phyloP scores from a whole-genome alignment of 306 rosid species.

The Quercus gilva region DNA sequence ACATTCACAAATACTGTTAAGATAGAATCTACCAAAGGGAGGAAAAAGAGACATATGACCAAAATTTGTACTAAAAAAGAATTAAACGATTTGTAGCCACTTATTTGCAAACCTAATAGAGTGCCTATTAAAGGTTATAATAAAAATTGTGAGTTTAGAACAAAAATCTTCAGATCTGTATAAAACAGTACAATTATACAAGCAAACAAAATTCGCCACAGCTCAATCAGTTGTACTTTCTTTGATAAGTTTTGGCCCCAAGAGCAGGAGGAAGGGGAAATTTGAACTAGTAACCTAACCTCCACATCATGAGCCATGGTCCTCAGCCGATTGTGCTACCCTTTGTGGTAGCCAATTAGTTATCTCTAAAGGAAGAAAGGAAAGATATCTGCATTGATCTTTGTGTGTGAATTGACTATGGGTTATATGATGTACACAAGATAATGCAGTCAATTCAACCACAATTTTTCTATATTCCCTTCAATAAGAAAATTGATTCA shows the following conservation, averaged over 20 bases:
- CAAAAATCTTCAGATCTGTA: background rate
- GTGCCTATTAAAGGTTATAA: background rate
- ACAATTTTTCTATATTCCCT: background rate
- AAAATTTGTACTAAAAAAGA: background rate
- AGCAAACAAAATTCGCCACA: background rate
- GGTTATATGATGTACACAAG: background rate
- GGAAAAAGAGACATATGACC: background rate
- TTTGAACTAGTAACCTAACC: too few relatives aligned
- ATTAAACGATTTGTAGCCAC: background rate
- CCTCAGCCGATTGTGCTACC: too few relatives aligned
- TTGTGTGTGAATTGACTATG: background rate
- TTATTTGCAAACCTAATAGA: background rate
- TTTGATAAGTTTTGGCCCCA: too few relatives aligned
- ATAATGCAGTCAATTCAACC: background rate
- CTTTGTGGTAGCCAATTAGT: too few relatives aligned
- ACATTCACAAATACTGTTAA: too few relatives aligned
- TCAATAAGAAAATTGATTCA: background rate
- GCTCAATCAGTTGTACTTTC: background rate
- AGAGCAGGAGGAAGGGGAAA: too few relatives aligned
- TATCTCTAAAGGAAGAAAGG: background rate
- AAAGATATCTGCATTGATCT: background rate
- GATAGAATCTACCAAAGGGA: background rate
- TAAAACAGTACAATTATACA: background rate
- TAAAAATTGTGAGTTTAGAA: background rate
- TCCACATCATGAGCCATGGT: too few relatives aligned